phyloP scores from a whole-genome alignment of 2,329 filamentous ascomycete species.

The Zymoseptoria brevis region DNA sequence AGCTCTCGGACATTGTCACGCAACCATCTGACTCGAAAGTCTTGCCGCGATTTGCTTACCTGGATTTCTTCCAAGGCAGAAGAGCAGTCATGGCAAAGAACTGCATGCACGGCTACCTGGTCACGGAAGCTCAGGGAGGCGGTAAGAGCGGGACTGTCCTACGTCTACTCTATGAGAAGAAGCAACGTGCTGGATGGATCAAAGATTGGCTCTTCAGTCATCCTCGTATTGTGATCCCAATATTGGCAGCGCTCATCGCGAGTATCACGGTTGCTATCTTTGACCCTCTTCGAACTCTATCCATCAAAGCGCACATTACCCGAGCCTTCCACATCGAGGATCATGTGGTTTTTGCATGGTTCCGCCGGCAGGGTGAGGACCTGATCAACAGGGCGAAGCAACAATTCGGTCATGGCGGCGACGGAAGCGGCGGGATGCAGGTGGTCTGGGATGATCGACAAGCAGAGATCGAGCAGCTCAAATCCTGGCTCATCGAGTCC shows the following conservation, averaged over 20 bases:
- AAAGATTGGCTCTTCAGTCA: conserved; percentile 83
- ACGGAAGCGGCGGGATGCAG: conserved; percentile 59
- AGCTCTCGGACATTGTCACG: conserved; percentile 73
- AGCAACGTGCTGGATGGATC: conserved; percentile 67
- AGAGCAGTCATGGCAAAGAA: conserved; percentile 84
- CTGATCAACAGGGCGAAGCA: conserved; percentile 48
- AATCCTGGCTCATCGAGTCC: conserved; percentile 79
- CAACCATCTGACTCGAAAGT: conserved; percentile 83
- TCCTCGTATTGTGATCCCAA: conserved; percentile 78
- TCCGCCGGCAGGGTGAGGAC: conserved; percentile 63
- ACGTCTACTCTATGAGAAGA: conserved; percentile 75
- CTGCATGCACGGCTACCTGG: conserved; percentile 77
- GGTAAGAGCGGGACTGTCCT: conserved; percentile 69
- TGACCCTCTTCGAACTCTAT: conserved; percentile 89
- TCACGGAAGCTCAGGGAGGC: conserved; percentile 60
- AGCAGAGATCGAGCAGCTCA: conserved; percentile 71
- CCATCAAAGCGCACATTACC: conserved; percentile 81
- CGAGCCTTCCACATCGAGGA: conserved; percentile 66
- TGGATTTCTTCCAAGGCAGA: conserved; percentile 67
- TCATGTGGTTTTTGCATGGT: conserved; percentile 69
- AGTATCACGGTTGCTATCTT: conserved; percentile 81
- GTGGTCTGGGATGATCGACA: conserved; percentile 85
- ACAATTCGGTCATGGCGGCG: conserved; percentile 31
- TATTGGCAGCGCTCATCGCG: conserved; percentile 71
- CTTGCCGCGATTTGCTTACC: conserved; percentile 66